A percentile compares a stretch with the other conserved stretches of the same genome.
Evolutionary conservation across 1,139 yeast genomes (phyloP).

Genomic region (Spencermartinsiella ligniputridi): DNA sequence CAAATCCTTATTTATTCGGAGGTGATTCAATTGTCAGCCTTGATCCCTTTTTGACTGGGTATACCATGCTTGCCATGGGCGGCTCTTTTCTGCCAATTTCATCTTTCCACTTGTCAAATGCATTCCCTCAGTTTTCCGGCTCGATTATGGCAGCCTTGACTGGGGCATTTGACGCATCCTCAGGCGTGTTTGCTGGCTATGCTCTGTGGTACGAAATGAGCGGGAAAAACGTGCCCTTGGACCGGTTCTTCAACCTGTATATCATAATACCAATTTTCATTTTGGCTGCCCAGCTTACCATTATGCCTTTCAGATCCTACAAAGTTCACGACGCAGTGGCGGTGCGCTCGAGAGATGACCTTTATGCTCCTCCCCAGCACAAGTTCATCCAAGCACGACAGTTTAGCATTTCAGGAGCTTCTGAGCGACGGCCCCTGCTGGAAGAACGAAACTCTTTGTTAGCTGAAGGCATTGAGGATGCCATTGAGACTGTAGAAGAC

Average conservation of each 20-base stretch:
- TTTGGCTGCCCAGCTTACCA: constrained; percentile 59
- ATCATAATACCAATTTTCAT: constrained; percentile 71
- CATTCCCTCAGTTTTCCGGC: constrained; percentile 70
- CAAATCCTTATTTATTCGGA: constrained; percentile 37
- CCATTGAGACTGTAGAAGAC: constrained; percentile 5
- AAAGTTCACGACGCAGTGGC: constrained; percentile 33
- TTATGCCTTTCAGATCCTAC: constrained; percentile 78
- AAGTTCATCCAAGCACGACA: constrained; percentile 5
- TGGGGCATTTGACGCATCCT: constrained; percentile 75
- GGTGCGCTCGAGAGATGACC: not conserved
- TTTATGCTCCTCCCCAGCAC: not conserved
- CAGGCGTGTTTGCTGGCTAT: constrained; percentile 67
- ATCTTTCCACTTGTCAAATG: constrained; percentile 71
- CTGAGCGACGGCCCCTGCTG: constrained; percentile 1
- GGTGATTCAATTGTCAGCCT: constrained; percentile 34
- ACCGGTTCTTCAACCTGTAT: constrained; percentile 61
- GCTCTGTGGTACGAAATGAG: constrained; percentile 54
- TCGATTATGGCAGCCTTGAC: constrained; percentile 65
- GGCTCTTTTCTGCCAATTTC: constrained; percentile 82
- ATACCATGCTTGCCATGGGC: constrained; percentile 64
- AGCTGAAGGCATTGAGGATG: constrained; percentile 5
- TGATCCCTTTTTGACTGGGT: constrained; percentile 64
- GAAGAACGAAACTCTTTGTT: not conserved
- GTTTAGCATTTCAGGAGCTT: constrained; percentile 2
- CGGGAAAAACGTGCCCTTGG: constrained; percentile 32